Percentiles rank a stretch among this genome's conserved stretches.
Evolutionary conservation across 352 stramenopile genomes (phyloP).

Genomic region (Globisporangium cylindrosporum): DNA sequence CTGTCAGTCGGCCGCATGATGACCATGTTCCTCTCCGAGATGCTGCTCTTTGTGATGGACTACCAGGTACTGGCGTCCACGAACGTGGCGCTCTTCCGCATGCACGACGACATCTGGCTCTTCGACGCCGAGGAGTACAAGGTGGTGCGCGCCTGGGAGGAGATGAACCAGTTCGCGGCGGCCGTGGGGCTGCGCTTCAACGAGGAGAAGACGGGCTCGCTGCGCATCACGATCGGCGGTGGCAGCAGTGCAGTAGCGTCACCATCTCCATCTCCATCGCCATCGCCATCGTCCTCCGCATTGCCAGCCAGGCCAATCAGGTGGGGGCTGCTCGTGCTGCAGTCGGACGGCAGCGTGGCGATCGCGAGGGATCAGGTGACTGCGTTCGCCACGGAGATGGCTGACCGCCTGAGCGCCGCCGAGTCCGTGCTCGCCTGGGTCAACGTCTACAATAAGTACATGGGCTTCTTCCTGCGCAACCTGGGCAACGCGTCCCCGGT

Average conservation of each 20-base stretch:
- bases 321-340: conserved; percentile 44
- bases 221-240: conserved; percentile 14
- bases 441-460: conserved; percentile 65
- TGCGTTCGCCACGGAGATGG: conserved; percentile 39
- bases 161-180: conserved; percentile 27
- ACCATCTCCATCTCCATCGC: too few species aligned
- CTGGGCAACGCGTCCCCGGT: conserved; percentile 36
- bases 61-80: conserved; percentile 30
- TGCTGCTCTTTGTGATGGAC: conserved; percentile 49
- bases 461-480: conserved; percentile 51
- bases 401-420: conserved; percentile 28
- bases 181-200: conserved; percentile 36
- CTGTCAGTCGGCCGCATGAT: conserved; percentile 35
- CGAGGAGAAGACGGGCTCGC: conserved; percentile 39
- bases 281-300: conserved; percentile 16
- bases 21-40: conserved; percentile 38
- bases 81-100: conserved; percentile 28
- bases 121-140: conserved; percentile 32
- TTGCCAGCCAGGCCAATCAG: conserved; percentile 34
- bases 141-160: conserved; percentile 32
- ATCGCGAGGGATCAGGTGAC: conserved; percentile 35
- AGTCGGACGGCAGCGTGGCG: conserved; percentile 31
- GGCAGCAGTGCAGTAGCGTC: not conserved
- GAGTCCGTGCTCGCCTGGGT: conserved; percentile 35
- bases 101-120: conserved; percentile 52